Percentiles rank a stretch among this genome's conserved stretches.
These are phyloP conservation scores for Pseudogymnoascus sp. DNA, from an alignment of 2,329 filamentous ascomycete species.

Conservation along the genomic window DNA sequence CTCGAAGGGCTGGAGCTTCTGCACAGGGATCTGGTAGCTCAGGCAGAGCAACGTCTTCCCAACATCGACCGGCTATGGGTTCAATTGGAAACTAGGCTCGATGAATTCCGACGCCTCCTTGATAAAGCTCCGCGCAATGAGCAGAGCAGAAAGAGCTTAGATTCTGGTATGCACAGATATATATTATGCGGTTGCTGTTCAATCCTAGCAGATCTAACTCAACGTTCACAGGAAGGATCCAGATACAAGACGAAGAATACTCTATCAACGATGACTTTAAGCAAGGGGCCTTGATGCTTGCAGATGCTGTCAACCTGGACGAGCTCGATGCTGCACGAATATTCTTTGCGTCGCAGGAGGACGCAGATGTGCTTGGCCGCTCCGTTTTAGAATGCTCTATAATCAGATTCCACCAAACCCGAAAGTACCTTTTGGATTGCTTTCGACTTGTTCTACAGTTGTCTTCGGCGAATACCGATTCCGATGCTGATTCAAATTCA, in stretches of 20 bases:
- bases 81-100: slow-evolving; percentile 57
- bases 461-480: slow-evolving; percentile 20
- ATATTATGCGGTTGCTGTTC: slow-evolving; percentile 10
- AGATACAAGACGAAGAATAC: slow-evolving; percentile 64
- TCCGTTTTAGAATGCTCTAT: slow-evolving; percentile 70
- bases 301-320: slow-evolving; percentile 83
- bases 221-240: slow-evolving; percentile 58
- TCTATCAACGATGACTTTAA: slow-evolving; percentile 80
- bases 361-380: slow-evolving; percentile 60
- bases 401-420: slow-evolving; percentile 79
- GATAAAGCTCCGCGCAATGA: slow-evolving; percentile 69
- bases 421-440: slow-evolving; percentile 75
- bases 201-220: slow-evolving; percentile 16
- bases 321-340: slow-evolving; percentile 76
- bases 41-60: slow-evolving; percentile 62
- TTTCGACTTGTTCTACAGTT: slow-evolving; percentile 71
- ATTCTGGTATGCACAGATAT: slow-evolving; percentile 46
- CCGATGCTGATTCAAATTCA: slow-evolving; percentile 34
- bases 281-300: slow-evolving; percentile 69
- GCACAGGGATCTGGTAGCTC: slow-evolving; percentile 72
- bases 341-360: slow-evolving; percentile 64
- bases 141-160: slow-evolving; percentile 62
- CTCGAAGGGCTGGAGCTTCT: slow-evolving; percentile 74
- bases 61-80: slow-evolving; percentile 60
- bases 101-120: slow-evolving; percentile 62